Conservation (phyloP, 1,139 yeast species). For the Sugiyamaella neomexicana region DNA sequence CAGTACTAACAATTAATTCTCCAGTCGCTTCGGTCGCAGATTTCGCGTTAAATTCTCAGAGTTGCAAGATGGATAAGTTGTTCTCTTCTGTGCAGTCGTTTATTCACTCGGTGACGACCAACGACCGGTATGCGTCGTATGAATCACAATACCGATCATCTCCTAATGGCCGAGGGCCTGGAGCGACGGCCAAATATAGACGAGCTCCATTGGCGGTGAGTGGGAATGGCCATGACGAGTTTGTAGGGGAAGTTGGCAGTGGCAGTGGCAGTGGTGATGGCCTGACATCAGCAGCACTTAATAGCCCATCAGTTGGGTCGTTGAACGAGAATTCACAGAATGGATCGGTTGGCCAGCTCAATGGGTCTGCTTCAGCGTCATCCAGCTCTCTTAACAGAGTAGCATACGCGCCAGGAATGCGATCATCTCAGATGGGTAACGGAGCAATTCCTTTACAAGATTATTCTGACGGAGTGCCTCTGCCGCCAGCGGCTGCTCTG, state of each 20-base stretch:
- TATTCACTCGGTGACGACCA: constrained; percentile 62
- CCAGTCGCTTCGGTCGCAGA: too few species aligned
- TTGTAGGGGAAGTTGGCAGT: constrained; percentile 11
- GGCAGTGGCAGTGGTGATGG: constrained; percentile 22
- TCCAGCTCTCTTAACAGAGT: constrained; percentile 36
- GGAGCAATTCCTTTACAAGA: constrained; percentile 52
- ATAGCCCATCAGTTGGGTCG: constrained; percentile 26
- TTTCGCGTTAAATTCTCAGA: too few species aligned
- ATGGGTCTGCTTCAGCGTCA: constrained; percentile 27
- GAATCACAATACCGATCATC: constrained; percentile 38
- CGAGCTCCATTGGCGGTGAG: constrained; percentile 10
- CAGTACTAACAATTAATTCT: too few species aligned
- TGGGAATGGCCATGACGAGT: constrained; percentile 10
- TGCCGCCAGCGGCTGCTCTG: constrained; percentile 67
- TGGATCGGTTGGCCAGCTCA: constrained; percentile 24
- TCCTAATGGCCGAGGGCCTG: constrained; percentile 21
- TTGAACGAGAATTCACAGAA: constrained; percentile 22
- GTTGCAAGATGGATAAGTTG: constrained; percentile 37
- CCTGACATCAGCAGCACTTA: not conserved
- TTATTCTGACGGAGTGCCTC: constrained; percentile 54
- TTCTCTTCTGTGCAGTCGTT: constrained; percentile 46
- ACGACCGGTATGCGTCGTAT: constrained; percentile 64
- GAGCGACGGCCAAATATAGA: constrained; percentile 1
- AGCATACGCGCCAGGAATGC: constrained; percentile 42
- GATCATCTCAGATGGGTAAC: constrained; percentile 40